Evolutionary conservation across 2,329 filamentous ascomycete species (phyloP), one percentile per base, ranked within the genome.

Genomic region (Aspergillus aculeatinus): DNA sequence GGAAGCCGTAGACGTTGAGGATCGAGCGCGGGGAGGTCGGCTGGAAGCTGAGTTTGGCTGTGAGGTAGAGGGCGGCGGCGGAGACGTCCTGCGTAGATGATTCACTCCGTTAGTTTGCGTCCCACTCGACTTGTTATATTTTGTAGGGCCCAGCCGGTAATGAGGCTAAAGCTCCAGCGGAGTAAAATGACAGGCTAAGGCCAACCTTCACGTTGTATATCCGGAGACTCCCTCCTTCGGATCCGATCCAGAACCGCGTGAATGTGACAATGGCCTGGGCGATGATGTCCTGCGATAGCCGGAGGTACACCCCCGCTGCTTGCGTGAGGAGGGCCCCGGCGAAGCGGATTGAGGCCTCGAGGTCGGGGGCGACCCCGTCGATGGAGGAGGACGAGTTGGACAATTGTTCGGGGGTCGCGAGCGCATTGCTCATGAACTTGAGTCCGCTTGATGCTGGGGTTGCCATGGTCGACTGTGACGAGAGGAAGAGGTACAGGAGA

Each of bases 201-300:
- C 27, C 27, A 29, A 80, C 79, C 72, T 80, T 79, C 23, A 71
- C 74, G 5, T 76, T 72, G 59, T 79, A 76, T 19, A 79, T 74
- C 16, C 72, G 70, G 50, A 80, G 68, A 65, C 79, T 80, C 11
- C 77, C 78, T 5, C 78, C 78, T 55, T 80, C 78, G 16, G 76
- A 64, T 0, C 78, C 79, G 29, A 92, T 79, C 89, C 90, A 96
- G 77, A 92, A 95, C 14, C 94, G 85, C 55, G 89, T 88, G 35
- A 96, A 85, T 0, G 95, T 77, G 47, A 97, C 87, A 70, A 93
- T 91, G 3, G 93, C 91, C 70, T 92, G 90, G 4, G 92, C 90
- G 44, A 95, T 91, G 44, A 91, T 86, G 67, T 92, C 91, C 73
- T 96, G 92, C 6, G 92, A 90, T 44, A 98, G 82, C 51, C 91